phyloP scores from a whole-genome alignment of 345 rosid genomes.

The Gynandropsis gynandra region DNA sequence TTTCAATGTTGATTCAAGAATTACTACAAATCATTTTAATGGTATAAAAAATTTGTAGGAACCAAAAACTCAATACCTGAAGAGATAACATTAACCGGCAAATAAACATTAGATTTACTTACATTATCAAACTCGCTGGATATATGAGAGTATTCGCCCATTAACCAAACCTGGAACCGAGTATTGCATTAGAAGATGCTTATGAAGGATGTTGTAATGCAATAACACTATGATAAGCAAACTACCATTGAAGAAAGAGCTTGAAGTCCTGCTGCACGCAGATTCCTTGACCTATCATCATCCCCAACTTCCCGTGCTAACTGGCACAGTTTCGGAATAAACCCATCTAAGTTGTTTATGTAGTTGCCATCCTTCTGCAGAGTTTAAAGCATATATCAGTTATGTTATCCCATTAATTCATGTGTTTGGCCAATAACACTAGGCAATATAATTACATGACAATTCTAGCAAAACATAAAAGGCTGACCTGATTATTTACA shows the following conservation, averaged over 20 bases:
- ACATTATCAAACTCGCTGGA: slow-evolving; percentile 32
- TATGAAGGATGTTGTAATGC: slow-evolving; percentile 6
- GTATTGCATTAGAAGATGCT: slow-evolving; percentile 24
- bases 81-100: background rate
- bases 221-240: slow-evolving; percentile 8
- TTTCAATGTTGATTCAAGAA: background rate
- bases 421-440: slow-evolving; percentile 8
- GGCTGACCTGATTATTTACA: slow-evolving; percentile 79
- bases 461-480: slow-evolving; percentile 9
- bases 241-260: slow-evolving; percentile 90
- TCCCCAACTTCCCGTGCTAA: slow-evolving; percentile 77
- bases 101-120: slow-evolving; percentile 17
- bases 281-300: slow-evolving; percentile 46
- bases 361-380: slow-evolving; percentile 82
- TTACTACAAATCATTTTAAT: slow-evolving; percentile 6
- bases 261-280: slow-evolving; percentile 72
- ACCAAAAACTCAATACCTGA: slow-evolving; percentile 11
- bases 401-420: slow-evolving; percentile 1
- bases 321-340: slow-evolving; percentile 79
- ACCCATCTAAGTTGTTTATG: slow-evolving; percentile 82
- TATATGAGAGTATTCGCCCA: slow-evolving; percentile 60
- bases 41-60: slow-evolving; percentile 1
- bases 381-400: slow-evolving; percentile 22
- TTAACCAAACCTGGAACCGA: slow-evolving; percentile 43
- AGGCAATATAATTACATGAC: slow-evolving; percentile 5